These are phyloP conservation scores for Talaromyces sp. DNA, from an alignment of 2,329 filamentous ascomycete genomes.

Conservation along the genomic window DNA sequence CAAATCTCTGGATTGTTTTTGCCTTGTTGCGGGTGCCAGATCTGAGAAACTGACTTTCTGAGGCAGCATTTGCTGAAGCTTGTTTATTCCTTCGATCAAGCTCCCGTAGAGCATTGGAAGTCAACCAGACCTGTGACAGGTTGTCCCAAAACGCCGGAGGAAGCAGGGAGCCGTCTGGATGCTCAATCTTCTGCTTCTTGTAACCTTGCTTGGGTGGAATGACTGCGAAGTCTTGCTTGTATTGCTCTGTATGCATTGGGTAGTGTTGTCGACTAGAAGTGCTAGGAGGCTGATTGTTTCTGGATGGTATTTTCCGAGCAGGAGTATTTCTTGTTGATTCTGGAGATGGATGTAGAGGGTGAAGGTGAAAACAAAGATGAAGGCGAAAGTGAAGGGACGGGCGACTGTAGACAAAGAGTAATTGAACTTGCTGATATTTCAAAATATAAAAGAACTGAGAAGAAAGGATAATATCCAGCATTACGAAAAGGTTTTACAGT, in stretches of 20 bases:
- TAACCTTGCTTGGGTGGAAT: background rate
- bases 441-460: too few relatives aligned
- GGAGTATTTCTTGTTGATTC: background rate
- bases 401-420: too few relatives aligned
- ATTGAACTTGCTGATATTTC: too few relatives aligned
- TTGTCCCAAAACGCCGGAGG: constrained; percentile 5
- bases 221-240: background rate
- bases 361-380: too few relatives aligned
- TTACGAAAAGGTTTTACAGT: too few relatives aligned
- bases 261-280: background rate
- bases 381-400: too few relatives aligned
- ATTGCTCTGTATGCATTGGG: constrained; percentile 3
- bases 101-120: background rate
- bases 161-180: background rate
- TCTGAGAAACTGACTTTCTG: background rate
- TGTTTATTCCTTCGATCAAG: constrained; percentile 5
- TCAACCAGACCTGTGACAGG: background rate
- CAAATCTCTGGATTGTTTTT: background rate
- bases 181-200: background rate
- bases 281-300: background rate
- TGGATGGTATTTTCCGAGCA: background rate
- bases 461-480: too few relatives aligned
- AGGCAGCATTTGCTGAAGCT: background rate
- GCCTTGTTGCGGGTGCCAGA: background rate
- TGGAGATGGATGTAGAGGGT: too few relatives aligned